Evolutionary conservation across 148 eudicot genomes (phyloP), one percentile per base, ranked within the genome.

Genomic region (Amaranthus cruentus): DNA sequence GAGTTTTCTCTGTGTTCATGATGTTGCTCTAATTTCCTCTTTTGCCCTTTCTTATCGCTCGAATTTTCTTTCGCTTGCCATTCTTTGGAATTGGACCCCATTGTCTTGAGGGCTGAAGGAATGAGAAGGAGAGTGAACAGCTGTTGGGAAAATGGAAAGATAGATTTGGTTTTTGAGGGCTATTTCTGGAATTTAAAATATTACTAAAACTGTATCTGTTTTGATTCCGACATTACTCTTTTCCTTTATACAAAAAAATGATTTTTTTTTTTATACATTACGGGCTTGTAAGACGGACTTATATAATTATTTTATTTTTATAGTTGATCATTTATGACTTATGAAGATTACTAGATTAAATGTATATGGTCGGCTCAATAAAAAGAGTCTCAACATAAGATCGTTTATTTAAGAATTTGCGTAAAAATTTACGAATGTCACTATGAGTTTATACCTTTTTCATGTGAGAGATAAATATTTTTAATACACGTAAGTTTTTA

Each of bases 31-130:
- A 80, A 73, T 78, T 87, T 87, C 60, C 89, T 74, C 70, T 87
- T 87, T 64, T 87, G 89, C 72, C 89, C 87, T 69, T 87, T 87
- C 72, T 80, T 80, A 61, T 78, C 81, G 53, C 71, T 56, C 7
- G 81, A 80, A 80, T 80, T 84, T 73, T 82, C 85, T 62, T 76
- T 80, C 54, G 48, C 73, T 4, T 61, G 87, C 75, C 79, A 80
- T 68, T 67, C 81, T 52, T 64, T 79, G 70, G 76, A 80, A 81
- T 64, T 79, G 70, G 76, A 80, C 82, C 80, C 87, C 87, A 82
- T 82, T 72, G 44, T 28, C 64, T 59, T 53, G 52, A 7, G 12
- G 53, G 63, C 7, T 18, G 76, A 53, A 71, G 54, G 58, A 73
- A 55, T 66, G 48, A 9, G 56, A 57, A 10, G 65, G 44, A 48